These are phyloP conservation scores for Trametes elegans DNA, from an alignment of 768 basidiomycete genomes.

Conservation along the genomic window DNA sequence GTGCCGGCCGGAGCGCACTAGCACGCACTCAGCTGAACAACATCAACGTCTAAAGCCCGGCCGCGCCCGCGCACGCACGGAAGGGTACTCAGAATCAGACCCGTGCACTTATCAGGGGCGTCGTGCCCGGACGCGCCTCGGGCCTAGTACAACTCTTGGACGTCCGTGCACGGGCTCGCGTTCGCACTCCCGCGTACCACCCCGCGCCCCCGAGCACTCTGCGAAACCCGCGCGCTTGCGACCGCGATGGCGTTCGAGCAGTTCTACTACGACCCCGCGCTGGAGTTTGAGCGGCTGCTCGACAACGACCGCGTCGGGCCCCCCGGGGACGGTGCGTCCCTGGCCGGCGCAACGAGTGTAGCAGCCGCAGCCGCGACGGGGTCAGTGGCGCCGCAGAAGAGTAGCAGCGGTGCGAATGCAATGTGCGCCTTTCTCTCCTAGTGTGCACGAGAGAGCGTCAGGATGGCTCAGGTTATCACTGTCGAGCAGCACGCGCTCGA, in stretches of 20 bases:
- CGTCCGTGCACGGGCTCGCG: no score
- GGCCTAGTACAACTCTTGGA: no score
- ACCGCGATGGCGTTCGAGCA: conserved; percentile 18
- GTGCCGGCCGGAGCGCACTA: no score
- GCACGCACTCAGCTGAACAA: no score
- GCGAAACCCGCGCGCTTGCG: no score
- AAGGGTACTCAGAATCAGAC: no score
- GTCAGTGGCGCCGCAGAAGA: not conserved
- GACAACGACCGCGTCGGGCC: conserved; percentile 13
- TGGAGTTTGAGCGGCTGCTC: conserved; percentile 18
- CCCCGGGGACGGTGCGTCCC: no score
- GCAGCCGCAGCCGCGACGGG: not conserved
- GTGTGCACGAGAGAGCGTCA: no score
- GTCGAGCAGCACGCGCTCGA: not conserved
- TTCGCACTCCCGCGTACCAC: not conserved
- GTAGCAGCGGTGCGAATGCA: not conserved
- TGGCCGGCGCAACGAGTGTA: not conserved
- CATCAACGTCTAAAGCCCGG: no score
- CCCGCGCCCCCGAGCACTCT: not conserved
- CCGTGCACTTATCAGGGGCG: not conserved
- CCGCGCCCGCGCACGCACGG: no score
- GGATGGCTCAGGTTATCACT: not conserved
- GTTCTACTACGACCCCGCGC: conserved; percentile 20
- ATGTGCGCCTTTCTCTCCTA: not conserved
- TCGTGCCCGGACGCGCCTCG: not conserved